Evolutionary conservation across 164 flowering plant genomes (phyloP).

Genomic region (Macadamia tetraphylla): DNA sequence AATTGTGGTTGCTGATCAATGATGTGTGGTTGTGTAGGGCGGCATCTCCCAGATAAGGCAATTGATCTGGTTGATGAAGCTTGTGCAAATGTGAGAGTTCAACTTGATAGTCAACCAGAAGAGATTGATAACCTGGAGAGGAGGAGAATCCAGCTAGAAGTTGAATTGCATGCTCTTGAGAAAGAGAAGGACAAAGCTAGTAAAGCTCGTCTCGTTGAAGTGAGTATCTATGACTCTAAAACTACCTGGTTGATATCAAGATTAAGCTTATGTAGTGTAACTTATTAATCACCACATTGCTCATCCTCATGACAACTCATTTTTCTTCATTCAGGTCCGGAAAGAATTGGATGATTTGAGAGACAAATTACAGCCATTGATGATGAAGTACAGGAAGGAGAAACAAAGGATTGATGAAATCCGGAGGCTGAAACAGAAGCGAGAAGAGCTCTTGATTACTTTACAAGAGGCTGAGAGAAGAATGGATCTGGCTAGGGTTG

Average conservation of each 20-base stretch:
- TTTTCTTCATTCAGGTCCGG: slow-evolving; percentile 37
- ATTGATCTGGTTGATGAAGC: slow-evolving; percentile 94
- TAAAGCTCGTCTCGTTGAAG: slow-evolving; percentile 77
- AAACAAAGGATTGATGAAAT: slow-evolving; percentile 78
- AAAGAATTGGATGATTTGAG: slow-evolving; percentile 82
- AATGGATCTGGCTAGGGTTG: slow-evolving; percentile 79
- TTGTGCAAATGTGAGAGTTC: slow-evolving; percentile 90
- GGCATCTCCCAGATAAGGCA: slow-evolving; percentile 87
- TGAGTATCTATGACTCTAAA: slow-evolving; percentile 19
- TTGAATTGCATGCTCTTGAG: slow-evolving; percentile 82
- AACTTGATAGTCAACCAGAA: slow-evolving; percentile 87
- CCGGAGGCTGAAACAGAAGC: slow-evolving; percentile 55
- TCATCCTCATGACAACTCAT: too few relatives aligned
- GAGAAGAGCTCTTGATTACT: slow-evolving; percentile 58
- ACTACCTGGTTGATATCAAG: background rate
- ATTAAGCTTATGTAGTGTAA: too few relatives aligned
- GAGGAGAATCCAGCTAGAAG: slow-evolving; percentile 71
- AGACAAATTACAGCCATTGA: slow-evolving; percentile 73
- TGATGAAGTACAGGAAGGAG: slow-evolving; percentile 75
- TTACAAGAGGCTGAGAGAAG: slow-evolving; percentile 84
- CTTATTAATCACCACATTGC: background rate
- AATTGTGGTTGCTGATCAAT: background rate
- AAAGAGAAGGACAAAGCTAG: slow-evolving; percentile 93
- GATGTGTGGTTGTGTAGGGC: slow-evolving; percentile 30
- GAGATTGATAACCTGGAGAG: slow-evolving; percentile 86